Percentiles rank a stretch among this genome's conserved stretches.
Evolutionary conservation across 257 asterid species (phyloP).

Genomic region (Solanum raphanifolium): DNA sequence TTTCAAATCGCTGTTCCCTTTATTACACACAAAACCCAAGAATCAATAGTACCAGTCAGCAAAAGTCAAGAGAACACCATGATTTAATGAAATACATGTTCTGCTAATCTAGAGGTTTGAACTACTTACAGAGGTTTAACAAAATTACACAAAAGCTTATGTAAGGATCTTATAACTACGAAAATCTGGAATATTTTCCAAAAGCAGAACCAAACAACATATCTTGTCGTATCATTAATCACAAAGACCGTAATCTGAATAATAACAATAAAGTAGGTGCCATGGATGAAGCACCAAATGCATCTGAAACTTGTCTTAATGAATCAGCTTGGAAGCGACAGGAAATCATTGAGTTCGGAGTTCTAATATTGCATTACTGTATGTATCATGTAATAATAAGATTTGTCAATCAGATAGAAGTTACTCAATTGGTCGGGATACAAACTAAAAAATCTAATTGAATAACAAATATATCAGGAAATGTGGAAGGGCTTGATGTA

Average conservation of each 20-base stretch:
- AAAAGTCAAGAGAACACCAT: not conserved
- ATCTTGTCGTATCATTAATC: not conserved
- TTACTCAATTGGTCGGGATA: not conserved
- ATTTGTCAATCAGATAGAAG: not conserved
- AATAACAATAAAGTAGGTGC: not conserved
- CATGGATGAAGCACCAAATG: not conserved
- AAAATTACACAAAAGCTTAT: not conserved
- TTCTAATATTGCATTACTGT: not conserved
- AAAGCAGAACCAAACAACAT: not conserved
- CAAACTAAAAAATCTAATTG: not conserved
- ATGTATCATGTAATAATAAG: not conserved
- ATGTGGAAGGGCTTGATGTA: not conserved
- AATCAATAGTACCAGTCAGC: not conserved
- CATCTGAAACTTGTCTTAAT: not conserved
- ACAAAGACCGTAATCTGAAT: not conserved
- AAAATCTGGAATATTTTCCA: not conserved
- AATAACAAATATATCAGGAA: not conserved
- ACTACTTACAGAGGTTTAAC: not conserved
- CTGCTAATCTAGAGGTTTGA: not conserved
- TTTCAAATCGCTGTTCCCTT: slow-evolving; percentile 86
- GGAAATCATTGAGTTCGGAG: not conserved
- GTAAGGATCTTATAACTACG: not conserved
- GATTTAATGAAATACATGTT: not conserved
- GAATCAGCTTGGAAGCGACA: not conserved
- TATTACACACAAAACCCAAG: slow-evolving; percentile 11